These are phyloP conservation scores for Aspergillus tamarii DNA, from an alignment of 2,329 filamentous ascomycete species.

Conservation along the genomic window DNA sequence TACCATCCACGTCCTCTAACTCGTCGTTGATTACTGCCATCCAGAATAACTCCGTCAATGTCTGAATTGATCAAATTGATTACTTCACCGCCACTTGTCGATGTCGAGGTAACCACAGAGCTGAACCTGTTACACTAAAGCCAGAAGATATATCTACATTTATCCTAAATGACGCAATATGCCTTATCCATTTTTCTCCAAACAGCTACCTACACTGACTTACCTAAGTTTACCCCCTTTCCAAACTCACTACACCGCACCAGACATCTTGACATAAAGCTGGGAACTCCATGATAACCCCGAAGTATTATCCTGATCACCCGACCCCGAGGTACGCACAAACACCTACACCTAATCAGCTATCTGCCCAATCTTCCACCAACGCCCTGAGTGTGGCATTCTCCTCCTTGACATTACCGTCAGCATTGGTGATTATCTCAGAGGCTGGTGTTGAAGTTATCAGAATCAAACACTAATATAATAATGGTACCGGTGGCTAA, in stretches of 20 bases:
- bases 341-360: not conserved
- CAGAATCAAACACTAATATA: no score
- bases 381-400: not conserved
- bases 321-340: not conserved
- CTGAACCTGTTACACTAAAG: not conserved
- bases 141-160: no score
- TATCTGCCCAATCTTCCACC: not conserved
- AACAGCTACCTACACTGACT: not conserved
- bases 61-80: no score
- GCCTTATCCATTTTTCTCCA: not conserved
- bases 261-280: not conserved
- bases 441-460: no score
- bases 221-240: not conserved
- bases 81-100: no score
- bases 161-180: no score
- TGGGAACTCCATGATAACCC: not conserved
- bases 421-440: no score
- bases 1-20: no score
- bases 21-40: no score
- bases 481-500: no score
- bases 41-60: no score
- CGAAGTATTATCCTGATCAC: no score
- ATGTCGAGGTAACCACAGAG: not conserved
- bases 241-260: not conserved
- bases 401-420: not conserved